phyloP scores from a whole-genome alignment of 2,329 filamentous ascomycete species.

The Pyrenophora tritici-repentis region DNA sequence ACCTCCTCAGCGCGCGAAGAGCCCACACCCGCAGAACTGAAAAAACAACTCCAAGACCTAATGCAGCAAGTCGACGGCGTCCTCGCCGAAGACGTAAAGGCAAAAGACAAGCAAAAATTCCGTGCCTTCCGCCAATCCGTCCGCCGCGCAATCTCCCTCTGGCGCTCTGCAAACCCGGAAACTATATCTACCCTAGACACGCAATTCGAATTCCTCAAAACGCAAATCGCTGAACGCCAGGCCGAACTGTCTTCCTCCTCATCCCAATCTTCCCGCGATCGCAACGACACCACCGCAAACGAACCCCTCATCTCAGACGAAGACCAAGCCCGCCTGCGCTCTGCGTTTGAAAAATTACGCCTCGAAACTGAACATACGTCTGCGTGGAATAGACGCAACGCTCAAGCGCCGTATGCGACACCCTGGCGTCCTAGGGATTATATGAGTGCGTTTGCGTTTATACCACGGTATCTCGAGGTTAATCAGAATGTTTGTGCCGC shows the following conservation, averaged over 20 bases:
- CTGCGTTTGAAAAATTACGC: slow-evolving; percentile 61
- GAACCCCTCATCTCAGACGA: slow-evolving; percentile 51
- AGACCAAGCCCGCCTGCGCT: slow-evolving; percentile 61
- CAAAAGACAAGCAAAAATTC: slow-evolving; percentile 75
- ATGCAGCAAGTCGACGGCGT: slow-evolving; percentile 63
- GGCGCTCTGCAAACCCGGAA: slow-evolving; percentile 50
- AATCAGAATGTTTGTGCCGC: slow-evolving; percentile 97
- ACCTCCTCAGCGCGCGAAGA: slow-evolving; percentile 23
- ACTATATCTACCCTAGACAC: slow-evolving; percentile 52
- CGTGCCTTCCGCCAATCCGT: slow-evolving; percentile 72
- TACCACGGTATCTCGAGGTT: slow-evolving; percentile 93
- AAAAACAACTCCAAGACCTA: slow-evolving; percentile 41
- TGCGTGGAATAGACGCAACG: slow-evolving; percentile 57
- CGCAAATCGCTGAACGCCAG: slow-evolving; percentile 26
- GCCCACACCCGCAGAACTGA: slow-evolving; percentile 38
- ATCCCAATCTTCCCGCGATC: background rate
- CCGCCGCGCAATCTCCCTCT: slow-evolving; percentile 65
- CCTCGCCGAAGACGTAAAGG: slow-evolving; percentile 63
- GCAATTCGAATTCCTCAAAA: slow-evolving; percentile 54
- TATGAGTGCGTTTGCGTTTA: slow-evolving; percentile 92
- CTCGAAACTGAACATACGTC: slow-evolving; percentile 76
- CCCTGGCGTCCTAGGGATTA: slow-evolving; percentile 87
- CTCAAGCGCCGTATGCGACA: slow-evolving; percentile 76
- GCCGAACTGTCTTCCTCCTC: slow-evolving; percentile 5
- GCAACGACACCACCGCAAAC: slow-evolving; percentile 1